These are phyloP conservation scores for Pythium pyrilobum DNA, from an alignment of 352 stramenopile genomes.

Conservation along the genomic window DNA sequence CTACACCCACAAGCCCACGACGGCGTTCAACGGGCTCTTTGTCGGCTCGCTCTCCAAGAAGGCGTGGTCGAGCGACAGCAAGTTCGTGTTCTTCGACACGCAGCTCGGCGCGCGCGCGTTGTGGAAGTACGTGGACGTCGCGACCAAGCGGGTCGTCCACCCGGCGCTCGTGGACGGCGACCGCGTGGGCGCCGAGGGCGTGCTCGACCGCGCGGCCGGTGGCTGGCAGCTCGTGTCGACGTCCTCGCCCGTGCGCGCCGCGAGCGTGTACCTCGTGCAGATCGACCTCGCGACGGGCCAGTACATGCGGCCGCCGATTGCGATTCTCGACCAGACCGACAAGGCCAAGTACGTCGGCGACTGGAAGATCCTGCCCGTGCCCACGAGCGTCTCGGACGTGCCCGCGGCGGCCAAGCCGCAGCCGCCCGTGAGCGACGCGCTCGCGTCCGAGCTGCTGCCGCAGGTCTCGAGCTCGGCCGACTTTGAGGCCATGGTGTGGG, in stretches of 20 bases:
- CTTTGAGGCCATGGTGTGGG: conserved; percentile 78
- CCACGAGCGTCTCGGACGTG: conserved; percentile 39
- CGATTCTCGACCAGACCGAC: conserved; percentile 43
- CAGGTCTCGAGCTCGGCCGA: conserved; percentile 35
- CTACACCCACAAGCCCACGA: conserved; percentile 28
- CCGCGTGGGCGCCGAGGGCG: conserved; percentile 36
- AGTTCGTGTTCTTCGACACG: conserved; percentile 63
- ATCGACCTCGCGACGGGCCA: conserved; percentile 41
- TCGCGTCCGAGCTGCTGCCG: conserved; percentile 46
- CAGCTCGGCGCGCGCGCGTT: conserved; percentile 54
- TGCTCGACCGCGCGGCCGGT: conserved; percentile 37
- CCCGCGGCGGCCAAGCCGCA: conserved; percentile 32
- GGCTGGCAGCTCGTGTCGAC: conserved; percentile 42
- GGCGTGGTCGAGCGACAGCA: conserved; percentile 51
- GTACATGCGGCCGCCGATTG: conserved; percentile 28
- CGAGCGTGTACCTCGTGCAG: conserved; percentile 51
- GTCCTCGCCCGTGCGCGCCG: conserved; percentile 44
- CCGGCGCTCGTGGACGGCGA: conserved; percentile 48
- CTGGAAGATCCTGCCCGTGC: conserved; percentile 60
- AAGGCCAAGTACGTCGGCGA: conserved; percentile 35
- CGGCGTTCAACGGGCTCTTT: conserved; percentile 71
- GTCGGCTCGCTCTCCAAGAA: conserved; percentile 39
- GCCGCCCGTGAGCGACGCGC: conserved; percentile 20
- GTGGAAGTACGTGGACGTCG: conserved; percentile 70
- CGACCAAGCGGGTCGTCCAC: conserved; percentile 36